Base-by-base conservation (phyloP, 345 rosid species). In the Populus tremula region DNA sequence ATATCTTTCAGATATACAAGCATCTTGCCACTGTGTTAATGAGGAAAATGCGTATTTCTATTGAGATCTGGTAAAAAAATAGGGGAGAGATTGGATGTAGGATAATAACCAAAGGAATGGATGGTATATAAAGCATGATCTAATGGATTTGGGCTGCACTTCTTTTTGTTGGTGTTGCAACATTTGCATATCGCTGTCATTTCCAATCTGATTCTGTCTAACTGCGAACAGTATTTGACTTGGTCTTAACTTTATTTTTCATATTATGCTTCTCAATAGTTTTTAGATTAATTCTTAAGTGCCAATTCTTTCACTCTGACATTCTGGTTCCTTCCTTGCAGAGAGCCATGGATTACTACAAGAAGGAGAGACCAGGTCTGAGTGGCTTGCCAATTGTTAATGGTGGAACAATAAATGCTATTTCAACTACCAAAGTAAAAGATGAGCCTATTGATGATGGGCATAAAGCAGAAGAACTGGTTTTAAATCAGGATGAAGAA, bases 301-400 rank as follows among this genome's bases (percentile, higher is more conserved):
- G 69, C 43, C 56, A 9, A 35, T 63, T 69, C n/a, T 75, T 63
- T 56, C 11, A 6, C 7, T 23, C 36, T 68, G 62, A 77, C 69
- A 33, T 35, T 61, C 33, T 53, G 71, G 25, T 78, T 78, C 71
- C 33, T 80, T 23, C 67, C 66, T 43, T 85, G 84, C 93, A 96
- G 99, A 88, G 84, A 82, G 97, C 98, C 23, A 85, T 96, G 89
- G 87, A 86, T 76, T 86, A 88, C 16, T 96, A 93, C 86, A 96
- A 86, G 89, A 92, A 87, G 84, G 92, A 91, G 78, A 85, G 89
- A 79, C 79, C 84, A 61, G 90, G 86, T 69, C 72, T 82, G 9
- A 81, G 83, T 67, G 86, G 89, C 68, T 72, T 86, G 64, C 80
- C 81, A 43, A 70, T 73, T 71, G 31, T 77, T 59, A 77, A 76